These are phyloP conservation scores for Berkeleyomyces basicola DNA, from an alignment of 2,329 filamentous ascomycete genomes.

Conservation along the genomic window DNA sequence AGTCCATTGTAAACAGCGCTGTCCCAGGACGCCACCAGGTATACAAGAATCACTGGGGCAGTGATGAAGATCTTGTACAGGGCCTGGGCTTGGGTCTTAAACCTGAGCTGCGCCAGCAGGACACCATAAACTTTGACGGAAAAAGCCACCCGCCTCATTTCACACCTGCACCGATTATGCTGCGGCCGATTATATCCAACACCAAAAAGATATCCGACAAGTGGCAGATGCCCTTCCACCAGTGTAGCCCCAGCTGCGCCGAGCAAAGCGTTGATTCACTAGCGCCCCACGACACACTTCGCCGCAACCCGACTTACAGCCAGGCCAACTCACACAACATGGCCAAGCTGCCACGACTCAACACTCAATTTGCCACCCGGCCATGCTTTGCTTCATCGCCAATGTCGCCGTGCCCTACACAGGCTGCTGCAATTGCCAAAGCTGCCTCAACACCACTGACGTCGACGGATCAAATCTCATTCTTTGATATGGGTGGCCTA, in stretches of 20 bases:
- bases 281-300: constrained; percentile 21
- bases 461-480: constrained; percentile 38
- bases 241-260: constrained; percentile 23
- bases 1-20: constrained; percentile 16
- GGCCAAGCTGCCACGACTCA: constrained; percentile 23
- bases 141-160: constrained; percentile 20
- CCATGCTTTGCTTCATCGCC: constrained; percentile 19
- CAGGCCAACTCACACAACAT: constrained; percentile 12
- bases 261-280: constrained; percentile 31
- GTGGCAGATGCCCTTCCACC: constrained; percentile 30
- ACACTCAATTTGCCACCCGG: constrained; percentile 22
- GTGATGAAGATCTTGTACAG: constrained; percentile 77
- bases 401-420: background rate
- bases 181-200: background rate
- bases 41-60: constrained; percentile 52
- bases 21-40: constrained; percentile 29
- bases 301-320: constrained; percentile 3
- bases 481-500: constrained; percentile 72
- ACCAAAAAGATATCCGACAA: constrained; percentile 22
- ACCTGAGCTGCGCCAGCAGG: constrained; percentile 28
- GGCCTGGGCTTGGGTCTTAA: constrained; percentile 57
- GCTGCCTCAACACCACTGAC: constrained; percentile 18
- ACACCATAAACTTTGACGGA: constrained; percentile 13
- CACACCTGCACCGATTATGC: constrained; percentile 21
- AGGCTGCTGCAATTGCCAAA: constrained; percentile 7